These are phyloP conservation scores for Flaveria floridana DNA, from an alignment of 140 eudicot species.

Conservation along the genomic window DNA sequence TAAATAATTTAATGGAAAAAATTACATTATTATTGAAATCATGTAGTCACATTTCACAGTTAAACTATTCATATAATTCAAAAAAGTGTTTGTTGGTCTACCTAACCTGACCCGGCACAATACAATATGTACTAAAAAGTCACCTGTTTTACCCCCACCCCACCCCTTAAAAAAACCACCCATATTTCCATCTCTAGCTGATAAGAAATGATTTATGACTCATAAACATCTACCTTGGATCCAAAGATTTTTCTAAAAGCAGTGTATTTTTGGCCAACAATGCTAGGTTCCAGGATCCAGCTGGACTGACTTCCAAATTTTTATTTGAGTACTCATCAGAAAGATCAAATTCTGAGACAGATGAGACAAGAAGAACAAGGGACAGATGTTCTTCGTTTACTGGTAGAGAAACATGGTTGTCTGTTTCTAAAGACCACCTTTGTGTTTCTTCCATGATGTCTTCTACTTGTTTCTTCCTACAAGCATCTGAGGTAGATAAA, in stretches of 20 bases:
- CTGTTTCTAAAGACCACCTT: conserved; percentile 37
- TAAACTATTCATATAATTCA: background rate
- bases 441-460: conserved; percentile 56
- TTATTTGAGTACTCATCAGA: conserved; percentile 32
- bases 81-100: background rate
- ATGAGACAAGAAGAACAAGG: conserved; percentile 61
- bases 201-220: background rate
- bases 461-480: conserved; percentile 39
- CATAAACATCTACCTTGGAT: conserved; percentile 55
- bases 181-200: background rate
- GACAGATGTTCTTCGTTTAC: conserved; percentile 50
- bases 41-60: background rate
- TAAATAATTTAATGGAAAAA: background rate
- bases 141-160: background rate
- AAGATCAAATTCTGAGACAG: conserved; percentile 36
- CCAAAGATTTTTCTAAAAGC: conserved; percentile 55
- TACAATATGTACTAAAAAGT: background rate
- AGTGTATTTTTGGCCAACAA: conserved; percentile 55
- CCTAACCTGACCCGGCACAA: background rate
- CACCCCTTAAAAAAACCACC: background rate
- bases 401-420: conserved; percentile 29
- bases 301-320: conserved; percentile 31
- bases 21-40: background rate
- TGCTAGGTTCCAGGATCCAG: conserved; percentile 77
- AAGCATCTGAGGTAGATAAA: conserved; percentile 25